Evolutionary conservation across 495 filamentous ascomycete species (phyloP), one percentile per base, ranked within the genome.

Genomic region (Cairneyella variabilis): DNA sequence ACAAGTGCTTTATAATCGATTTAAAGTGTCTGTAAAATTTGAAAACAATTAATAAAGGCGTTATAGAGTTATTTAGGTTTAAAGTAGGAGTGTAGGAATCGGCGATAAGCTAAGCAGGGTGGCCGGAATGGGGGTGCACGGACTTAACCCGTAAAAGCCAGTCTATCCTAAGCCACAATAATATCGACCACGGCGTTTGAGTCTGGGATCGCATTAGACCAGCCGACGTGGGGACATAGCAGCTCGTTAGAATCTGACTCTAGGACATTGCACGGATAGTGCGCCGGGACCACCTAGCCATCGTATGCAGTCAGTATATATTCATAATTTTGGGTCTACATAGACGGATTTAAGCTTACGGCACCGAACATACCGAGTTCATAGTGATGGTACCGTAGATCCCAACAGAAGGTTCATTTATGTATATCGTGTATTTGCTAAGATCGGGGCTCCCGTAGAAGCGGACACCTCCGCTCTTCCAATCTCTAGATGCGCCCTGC

Each of bases 151-250:
- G n/a, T n/a, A n/a, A n/a, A n/a, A n/a, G n/a, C n/a, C n/a, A n/a
- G n/a, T n/a, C n/a, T n/a, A n/a, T n/a, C n/a, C n/a, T n/a, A n/a
- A n/a, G n/a, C n/a, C 36, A 38, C 36, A 9, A 5, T 47, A 22
- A 73, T 27, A 39, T 70, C 66, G 0, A 70, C 68, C 1, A 16
- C 53, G 2, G 57, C 68, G 6, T 55, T 48, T 22, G 69, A 65
- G 37, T 69, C 69, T 0, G 71, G 68, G 1, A 70, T 44, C 3
- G 70, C 53, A 42, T 59, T 66, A 1, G 61, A 64, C 72, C 71
- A 74, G 3, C 69, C 68, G 2, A 74, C 52, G 40, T 67, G 49
- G 20, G 66, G 58, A 11, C 63, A 53, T 12, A 69, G 45, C 20
- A 58, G 25, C 12, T 72, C 53, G 1, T 11, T 46, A 6, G 56